These are phyloP conservation scores for Yarrowia alimentaria DNA, from an alignment of 805 yeast genomes.

Conservation along the genomic window DNA sequence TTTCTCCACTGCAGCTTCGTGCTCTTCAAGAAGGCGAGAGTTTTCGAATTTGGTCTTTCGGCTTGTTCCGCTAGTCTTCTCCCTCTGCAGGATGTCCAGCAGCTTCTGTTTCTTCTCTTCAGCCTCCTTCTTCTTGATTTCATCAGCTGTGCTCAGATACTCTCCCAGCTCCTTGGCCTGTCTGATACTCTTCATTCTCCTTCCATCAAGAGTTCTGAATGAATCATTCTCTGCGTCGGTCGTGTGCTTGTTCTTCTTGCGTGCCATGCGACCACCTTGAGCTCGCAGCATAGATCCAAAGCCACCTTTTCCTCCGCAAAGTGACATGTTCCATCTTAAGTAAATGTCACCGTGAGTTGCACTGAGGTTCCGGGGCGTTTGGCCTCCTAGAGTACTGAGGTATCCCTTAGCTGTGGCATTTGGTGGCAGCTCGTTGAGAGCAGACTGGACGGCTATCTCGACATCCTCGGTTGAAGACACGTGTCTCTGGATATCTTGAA, in stretches of 20 bases:
- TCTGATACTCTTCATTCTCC: slow-evolving; percentile 42
- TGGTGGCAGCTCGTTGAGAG: slow-evolving; percentile 2
- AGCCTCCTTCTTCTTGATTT: slow-evolving; percentile 29
- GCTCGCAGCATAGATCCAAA: slow-evolving; percentile 47
- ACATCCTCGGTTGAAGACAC: slow-evolving; percentile 4
- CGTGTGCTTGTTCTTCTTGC: slow-evolving; percentile 34
- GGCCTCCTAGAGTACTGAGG: slow-evolving; percentile 8
- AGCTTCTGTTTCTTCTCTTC: slow-evolving; percentile 44
- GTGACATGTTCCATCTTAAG: slow-evolving; percentile 19
- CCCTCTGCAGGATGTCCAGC: slow-evolving; percentile 38
- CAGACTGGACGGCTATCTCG: background rate
- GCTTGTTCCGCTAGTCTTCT: slow-evolving; percentile 26
- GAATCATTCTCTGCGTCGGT: slow-evolving; percentile 38
- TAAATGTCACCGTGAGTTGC: slow-evolving; percentile 6
- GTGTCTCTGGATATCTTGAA: slow-evolving; percentile 10
- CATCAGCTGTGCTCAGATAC: slow-evolving; percentile 32
- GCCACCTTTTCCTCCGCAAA: slow-evolving; percentile 57
- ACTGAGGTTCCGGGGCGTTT: background rate
- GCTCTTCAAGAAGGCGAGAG: slow-evolving; percentile 41
- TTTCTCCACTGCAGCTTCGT: slow-evolving; percentile 37
- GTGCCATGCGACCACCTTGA: slow-evolving; percentile 44
- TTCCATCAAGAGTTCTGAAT: slow-evolving; percentile 46
- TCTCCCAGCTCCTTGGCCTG: slow-evolving; percentile 43
- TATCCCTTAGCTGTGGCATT: slow-evolving; percentile 14
- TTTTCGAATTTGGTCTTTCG: slow-evolving; percentile 42